phyloP scores from a whole-genome alignment of 2,329 filamentous ascomycete genomes.

The Epichloe gansuensis region DNA sequence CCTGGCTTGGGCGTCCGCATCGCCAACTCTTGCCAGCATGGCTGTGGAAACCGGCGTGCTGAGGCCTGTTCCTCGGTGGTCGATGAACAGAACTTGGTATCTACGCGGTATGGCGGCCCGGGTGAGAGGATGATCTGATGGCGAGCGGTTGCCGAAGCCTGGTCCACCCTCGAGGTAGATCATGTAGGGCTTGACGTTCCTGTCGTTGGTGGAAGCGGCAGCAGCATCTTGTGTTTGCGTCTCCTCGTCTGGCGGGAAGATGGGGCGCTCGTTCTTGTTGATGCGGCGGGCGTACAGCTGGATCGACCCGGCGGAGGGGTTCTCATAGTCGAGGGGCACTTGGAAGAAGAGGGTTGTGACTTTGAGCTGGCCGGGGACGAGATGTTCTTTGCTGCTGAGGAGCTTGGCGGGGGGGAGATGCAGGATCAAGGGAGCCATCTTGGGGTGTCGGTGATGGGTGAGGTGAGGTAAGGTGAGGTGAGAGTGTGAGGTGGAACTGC shows the following conservation, averaged over 20 bases:
- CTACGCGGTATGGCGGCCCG: constrained; percentile 60
- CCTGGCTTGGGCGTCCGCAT: constrained; percentile 51
- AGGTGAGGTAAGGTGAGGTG: neutral
- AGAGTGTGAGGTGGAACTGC: neutral
- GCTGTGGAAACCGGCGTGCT: constrained; percentile 67
- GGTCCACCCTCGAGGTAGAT: constrained; percentile 81
- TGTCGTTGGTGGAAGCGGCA: neutral
- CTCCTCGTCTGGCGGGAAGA: constrained; percentile 30
- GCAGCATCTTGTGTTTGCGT: neutral
- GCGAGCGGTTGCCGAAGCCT: constrained; percentile 61
- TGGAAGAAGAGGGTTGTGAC: constrained; percentile 78
- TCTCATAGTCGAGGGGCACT: constrained; percentile 67
- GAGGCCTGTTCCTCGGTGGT: constrained; percentile 80
- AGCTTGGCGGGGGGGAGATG: constrained; percentile 25
- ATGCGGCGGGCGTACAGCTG: constrained; percentile 69
- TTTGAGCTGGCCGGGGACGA: constrained; percentile 50
- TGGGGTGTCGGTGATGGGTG: neutral
- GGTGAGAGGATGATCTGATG: constrained; percentile 62
- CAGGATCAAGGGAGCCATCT: constrained; percentile 7
- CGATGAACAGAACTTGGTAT: constrained; percentile 77
- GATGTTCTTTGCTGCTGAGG: constrained; percentile 29
- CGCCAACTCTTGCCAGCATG: constrained; percentile 40
- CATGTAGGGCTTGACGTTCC: constrained; percentile 38
- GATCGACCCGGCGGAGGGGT: constrained; percentile 47
- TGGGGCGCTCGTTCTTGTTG: constrained; percentile 49